Percentiles rank a stretch among this genome's conserved stretches.
Evolutionary conservation across 139 green algal genomes (phyloP).

Genomic region (Chloropicon primus): DNA sequence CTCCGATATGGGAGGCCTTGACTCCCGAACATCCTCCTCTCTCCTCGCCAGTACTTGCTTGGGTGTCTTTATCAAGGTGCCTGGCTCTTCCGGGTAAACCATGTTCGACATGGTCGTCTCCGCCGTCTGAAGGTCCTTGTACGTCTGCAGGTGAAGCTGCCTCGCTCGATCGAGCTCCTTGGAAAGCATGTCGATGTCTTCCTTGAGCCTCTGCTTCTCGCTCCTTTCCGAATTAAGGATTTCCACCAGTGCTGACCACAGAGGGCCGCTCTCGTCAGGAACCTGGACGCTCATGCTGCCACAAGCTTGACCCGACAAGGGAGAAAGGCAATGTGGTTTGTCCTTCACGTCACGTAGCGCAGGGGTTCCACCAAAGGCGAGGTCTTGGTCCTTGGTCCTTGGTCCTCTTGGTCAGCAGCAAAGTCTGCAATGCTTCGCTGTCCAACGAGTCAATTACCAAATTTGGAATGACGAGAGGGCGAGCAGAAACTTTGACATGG

Average conservation of each 20-base stretch:
- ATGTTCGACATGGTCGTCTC: background rate
- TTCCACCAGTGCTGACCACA: background rate
- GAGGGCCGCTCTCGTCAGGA: background rate
- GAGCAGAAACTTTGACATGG: too few relatives aligned
- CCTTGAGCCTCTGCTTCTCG: background rate
- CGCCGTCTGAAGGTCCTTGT: background rate
- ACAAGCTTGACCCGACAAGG: too few relatives aligned
- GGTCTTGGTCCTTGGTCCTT: too few relatives aligned
- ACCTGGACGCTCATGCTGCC: background rate
- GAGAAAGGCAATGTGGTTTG: too few relatives aligned
- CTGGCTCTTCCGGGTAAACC: background rate
- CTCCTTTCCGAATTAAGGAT: background rate
- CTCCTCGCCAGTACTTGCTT: background rate
- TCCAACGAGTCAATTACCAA: background rate
- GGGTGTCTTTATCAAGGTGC: background rate
- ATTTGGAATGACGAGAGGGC: too few relatives aligned
- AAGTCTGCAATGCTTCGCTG: background rate
- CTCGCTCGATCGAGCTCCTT: background rate
- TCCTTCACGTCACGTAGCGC: too few relatives aligned
- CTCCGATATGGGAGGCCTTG: background rate
- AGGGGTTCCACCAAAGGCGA: too few relatives aligned
- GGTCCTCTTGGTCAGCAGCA: too few relatives aligned
- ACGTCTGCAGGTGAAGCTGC: background rate
- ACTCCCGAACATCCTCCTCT: background rate
- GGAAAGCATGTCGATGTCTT: background rate